A percentile compares a stretch with the other conserved stretches of the same genome.
Evolutionary conservation across 2,329 filamentous ascomycete species (phyloP).

Genomic region (Plenodomus tracheiphilus): DNA sequence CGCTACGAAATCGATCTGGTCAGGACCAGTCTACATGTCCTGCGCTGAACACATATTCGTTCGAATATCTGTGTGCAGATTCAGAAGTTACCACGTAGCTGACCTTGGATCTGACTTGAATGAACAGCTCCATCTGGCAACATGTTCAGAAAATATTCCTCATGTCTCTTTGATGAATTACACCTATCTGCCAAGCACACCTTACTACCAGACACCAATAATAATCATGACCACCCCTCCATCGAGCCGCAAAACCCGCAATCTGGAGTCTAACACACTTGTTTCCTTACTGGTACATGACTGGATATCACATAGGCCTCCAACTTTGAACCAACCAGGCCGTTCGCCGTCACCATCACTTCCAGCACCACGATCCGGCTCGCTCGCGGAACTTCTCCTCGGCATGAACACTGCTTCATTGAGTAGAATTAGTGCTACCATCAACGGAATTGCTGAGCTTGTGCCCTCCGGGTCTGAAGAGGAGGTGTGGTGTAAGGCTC

Average conservation of each 20-base stretch:
- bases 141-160: slow-evolving; percentile 78
- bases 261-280: slow-evolving; percentile 80
- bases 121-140: slow-evolving; percentile 86
- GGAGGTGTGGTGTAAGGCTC: slow-evolving; percentile 79
- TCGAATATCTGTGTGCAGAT: too few relatives aligned
- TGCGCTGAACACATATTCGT: too few relatives aligned
- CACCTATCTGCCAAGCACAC: slow-evolving; percentile 81
- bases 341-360: slow-evolving; percentile 66
- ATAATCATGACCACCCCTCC: slow-evolving; percentile 90
- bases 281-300: slow-evolving; percentile 97
- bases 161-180: slow-evolving; percentile 99
- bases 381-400: slow-evolving; percentile 79
- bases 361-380: slow-evolving; percentile 58
- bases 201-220: slow-evolving; percentile 66
- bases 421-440: slow-evolving; percentile 87
- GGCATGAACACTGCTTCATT: slow-evolving; percentile 90
- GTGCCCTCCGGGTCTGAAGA: slow-evolving; percentile 75
- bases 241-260: slow-evolving; percentile 76
- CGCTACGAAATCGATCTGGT: too few relatives aligned
- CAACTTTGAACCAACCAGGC: slow-evolving; percentile 61
- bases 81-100: too few relatives aligned
- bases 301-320: slow-evolving; percentile 92
- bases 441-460: slow-evolving; percentile 83
- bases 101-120: neutral
- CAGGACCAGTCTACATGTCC: too few relatives aligned